phyloP scores from a whole-genome alignment of 1,284 basidiomycete species.

The Vanrija humicola region DNA sequence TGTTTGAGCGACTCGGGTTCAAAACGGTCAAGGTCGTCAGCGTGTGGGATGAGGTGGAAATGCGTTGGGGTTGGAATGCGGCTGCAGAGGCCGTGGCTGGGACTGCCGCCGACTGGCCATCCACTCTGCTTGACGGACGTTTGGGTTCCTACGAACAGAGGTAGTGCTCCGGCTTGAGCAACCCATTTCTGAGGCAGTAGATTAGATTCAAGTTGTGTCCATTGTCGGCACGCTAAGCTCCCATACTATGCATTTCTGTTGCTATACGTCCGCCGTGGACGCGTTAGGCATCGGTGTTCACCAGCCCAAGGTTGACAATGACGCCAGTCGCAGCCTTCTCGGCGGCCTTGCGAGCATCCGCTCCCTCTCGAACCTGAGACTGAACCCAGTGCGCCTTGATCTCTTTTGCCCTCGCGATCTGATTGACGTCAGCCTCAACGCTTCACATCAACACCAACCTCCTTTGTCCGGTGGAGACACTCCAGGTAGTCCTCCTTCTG shows the following conservation, averaged over 20 bases:
- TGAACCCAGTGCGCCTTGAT: slow-evolving; percentile 71
- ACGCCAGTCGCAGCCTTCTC: slow-evolving; percentile 70
- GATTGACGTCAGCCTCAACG: slow-evolving; percentile 4
- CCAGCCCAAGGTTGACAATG: slow-evolving; percentile 68
- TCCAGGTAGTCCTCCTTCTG: slow-evolving; percentile 87
- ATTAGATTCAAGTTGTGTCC: background rate
- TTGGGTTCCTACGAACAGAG: background rate
- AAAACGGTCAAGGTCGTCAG: slow-evolving; percentile 60
- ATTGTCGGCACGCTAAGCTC: background rate
- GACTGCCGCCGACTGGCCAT: background rate
- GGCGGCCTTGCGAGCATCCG: slow-evolving; percentile 66
- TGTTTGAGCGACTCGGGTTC: slow-evolving; percentile 71
- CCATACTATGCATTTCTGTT: slow-evolving; percentile 8
- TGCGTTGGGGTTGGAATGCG: slow-evolving; percentile 50
- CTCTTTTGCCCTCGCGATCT: slow-evolving; percentile 70
- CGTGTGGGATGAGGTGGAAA: slow-evolving; percentile 71
- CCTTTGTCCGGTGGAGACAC: slow-evolving; percentile 86
- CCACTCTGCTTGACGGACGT: background rate
- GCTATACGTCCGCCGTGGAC: slow-evolving; percentile 50
- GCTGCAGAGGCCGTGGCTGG: background rate
- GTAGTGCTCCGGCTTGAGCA: too few species aligned
- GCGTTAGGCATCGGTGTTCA: slow-evolving; percentile 32
- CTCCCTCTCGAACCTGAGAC: slow-evolving; percentile 61
- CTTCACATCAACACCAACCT: slow-evolving; percentile 57
- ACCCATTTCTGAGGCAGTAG: background rate